Percentiles rank a stretch among this genome's conserved stretches.
phyloP scores from a whole-genome alignment of 176 grass and related monocot genomes.

The Rhynchospora pubera region DNA sequence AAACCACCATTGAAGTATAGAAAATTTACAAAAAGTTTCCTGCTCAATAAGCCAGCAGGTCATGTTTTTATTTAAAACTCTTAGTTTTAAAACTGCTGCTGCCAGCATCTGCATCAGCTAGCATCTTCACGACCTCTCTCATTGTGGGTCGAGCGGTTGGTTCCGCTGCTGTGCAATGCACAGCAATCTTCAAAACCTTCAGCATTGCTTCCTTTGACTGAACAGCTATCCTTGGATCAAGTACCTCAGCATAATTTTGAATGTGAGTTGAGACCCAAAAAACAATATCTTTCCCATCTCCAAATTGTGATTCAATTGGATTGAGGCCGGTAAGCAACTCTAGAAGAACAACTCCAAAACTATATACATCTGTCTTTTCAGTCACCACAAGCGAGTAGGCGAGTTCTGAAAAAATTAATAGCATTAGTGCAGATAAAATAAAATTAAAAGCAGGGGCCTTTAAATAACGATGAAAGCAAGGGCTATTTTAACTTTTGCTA shows the following conservation, averaged over 20 bases:
- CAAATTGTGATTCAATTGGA: conserved; percentile 65
- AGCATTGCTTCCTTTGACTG: conserved; percentile 52
- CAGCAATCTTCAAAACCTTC: conserved; percentile 57
- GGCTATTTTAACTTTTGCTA: background rate
- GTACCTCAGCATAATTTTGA: conserved; percentile 32
- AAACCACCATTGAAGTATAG: background rate
- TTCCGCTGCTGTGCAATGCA: conserved; percentile 54
- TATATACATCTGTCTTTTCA: conserved; percentile 91
- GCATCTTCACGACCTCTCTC: conserved; percentile 91
- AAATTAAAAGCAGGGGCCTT: background rate
- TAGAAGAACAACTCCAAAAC: conserved; percentile 78
- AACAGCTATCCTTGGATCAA: conserved; percentile 38
- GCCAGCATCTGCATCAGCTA: conserved; percentile 39
- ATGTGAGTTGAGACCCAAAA: conserved; percentile 53
- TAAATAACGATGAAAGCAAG: background rate
- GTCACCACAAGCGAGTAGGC: conserved; percentile 64
- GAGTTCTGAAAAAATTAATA: conserved; percentile 40
- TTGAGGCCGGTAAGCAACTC: conserved; percentile 60
- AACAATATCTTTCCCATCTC: conserved; percentile 77
- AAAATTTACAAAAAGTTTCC: conserved; percentile 13
- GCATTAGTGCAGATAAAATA: background rate
- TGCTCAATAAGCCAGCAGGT: background rate
- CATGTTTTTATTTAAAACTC: conserved; percentile 5
- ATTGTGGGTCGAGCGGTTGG: conserved; percentile 54
- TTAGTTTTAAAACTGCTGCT: conserved; percentile 7